These are phyloP conservation scores for Geotrichum restrictum DNA, from an alignment of 1,139 yeast genomes.

Conservation along the genomic window DNA sequence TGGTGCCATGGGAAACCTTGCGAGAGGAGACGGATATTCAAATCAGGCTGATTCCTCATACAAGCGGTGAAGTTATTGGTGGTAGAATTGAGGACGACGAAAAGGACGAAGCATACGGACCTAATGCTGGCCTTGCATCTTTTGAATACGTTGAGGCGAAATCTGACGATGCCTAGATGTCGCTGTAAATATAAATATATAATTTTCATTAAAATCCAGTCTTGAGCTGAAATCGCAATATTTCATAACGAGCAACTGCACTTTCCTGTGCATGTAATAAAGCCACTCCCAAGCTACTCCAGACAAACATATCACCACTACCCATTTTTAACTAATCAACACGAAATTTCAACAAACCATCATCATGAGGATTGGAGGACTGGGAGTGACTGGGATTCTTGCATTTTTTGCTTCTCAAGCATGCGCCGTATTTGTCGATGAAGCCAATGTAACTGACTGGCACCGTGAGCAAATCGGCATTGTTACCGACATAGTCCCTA, in stretches of 20 bases:
- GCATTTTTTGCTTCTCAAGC: slow-evolving; percentile 13
- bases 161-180: neutral
- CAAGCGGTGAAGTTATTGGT: slow-evolving; percentile 19
- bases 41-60: slow-evolving; percentile 32
- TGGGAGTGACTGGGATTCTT: slow-evolving; percentile 5
- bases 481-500: slow-evolving; percentile 22
- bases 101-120: neutral
- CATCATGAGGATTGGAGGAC: slow-evolving; percentile 8
- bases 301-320: slow-evolving; percentile 5
- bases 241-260: no score
- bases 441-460: slow-evolving; percentile 37
- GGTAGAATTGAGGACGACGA: neutral
- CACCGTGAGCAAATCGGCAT: slow-evolving; percentile 29
- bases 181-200: neutral
- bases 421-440: slow-evolving; percentile 34
- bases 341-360: no score
- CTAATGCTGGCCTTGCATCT: slow-evolving; percentile 9
- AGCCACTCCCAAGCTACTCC: neutral
- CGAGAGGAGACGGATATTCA: slow-evolving; percentile 31
- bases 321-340: neutral
- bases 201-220: no score
- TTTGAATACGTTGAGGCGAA: slow-evolving; percentile 9
- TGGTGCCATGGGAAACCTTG: slow-evolving; percentile 32
- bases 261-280: no score
- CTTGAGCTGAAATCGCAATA: no score